A percentile compares a stretch with the other conserved stretches of the same genome.
phyloP scores from a whole-genome alignment of 768 basidiomycete species.

The Hygrocybe coccinea region DNA sequence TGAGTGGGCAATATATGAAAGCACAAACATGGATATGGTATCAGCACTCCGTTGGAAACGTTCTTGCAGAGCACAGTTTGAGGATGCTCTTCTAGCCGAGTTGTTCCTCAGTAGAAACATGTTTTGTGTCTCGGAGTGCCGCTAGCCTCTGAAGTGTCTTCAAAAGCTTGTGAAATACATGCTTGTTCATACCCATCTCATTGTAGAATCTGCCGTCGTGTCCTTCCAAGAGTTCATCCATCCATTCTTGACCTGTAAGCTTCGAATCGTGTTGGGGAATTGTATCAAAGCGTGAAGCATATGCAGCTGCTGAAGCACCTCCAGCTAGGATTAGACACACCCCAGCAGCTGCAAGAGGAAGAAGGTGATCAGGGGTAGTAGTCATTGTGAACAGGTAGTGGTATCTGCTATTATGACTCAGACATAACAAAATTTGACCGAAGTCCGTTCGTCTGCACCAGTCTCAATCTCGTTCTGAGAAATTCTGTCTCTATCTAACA shows the following conservation, averaged over 20 bases:
- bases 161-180: constrained; percentile 9
- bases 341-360: no score
- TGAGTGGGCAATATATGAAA: neutral
- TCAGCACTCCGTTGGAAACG: neutral
- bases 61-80: neutral
- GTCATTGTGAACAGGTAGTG: no score
- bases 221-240: constrained; percentile 13
- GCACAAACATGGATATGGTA: neutral
- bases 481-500: no score
- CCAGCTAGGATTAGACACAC: no score
- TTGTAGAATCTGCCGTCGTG: constrained; percentile 11
- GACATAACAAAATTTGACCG: no score
- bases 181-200: constrained; percentile 14
- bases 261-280: constrained; percentile 14
- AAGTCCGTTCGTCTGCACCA: no score
- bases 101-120: constrained; percentile 8
- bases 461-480: no score
- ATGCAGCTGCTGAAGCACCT: no score
- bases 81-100: neutral
- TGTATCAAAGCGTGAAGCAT: neutral
- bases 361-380: no score
- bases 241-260: constrained; percentile 15
- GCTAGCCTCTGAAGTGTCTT: neutral
- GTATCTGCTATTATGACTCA: no score
- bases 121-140: neutral